Evolutionary conservation across 2,329 filamentous ascomycete species (phyloP), one percentile per base, ranked within the genome.

Genomic region (Aspergillus aculeatus): DNA sequence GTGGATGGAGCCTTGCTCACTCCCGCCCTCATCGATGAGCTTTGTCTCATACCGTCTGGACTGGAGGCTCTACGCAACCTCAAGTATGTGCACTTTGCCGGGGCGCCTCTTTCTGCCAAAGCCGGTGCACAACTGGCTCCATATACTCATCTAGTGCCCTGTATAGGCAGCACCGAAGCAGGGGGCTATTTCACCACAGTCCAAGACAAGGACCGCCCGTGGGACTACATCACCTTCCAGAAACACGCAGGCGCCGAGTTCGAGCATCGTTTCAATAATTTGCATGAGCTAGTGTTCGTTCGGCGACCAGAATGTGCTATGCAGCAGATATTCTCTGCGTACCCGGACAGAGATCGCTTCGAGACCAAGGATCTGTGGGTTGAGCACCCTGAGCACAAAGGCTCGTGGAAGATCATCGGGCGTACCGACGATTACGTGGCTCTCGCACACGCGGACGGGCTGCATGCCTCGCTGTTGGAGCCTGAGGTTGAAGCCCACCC

Each of bases 351-450:
- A 4, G 59, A 63, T 4, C 53, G 61, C 3, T 71, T 67, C 47
- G 62, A 59, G 12, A 70, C 68, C 0, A 68, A 66, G 9, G 68
- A 71, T 47, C 55, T 71, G 2, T 71, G 62, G 63, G 41, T 62
- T 3, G 61, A 68, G 11, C 67, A 72, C 41, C 66, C 69, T 2
- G 44, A 61, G 6, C 59, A 66, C 10, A 64, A 64, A n/a, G 64
- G 63, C 2, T 35, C 66, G 10, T 71, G 68, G 69, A 69, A 68
- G 31, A 68, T 71, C 29, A 62, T 69, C 47, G 68, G 64, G 38
- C 65, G 65, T 0, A 59, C 24, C 10, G 66, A 69, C 32, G 67
- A 70, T 44, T 65, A 66, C 29, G 35, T 63, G 2, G 58, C 56
- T 11, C 50, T 63, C 3, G 62, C 53, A 1, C 64, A 68, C 54